Evolutionary conservation across 129 eudicot genomes (phyloP).

Genomic region (Pseudognaphalium luteoalbum): DNA sequence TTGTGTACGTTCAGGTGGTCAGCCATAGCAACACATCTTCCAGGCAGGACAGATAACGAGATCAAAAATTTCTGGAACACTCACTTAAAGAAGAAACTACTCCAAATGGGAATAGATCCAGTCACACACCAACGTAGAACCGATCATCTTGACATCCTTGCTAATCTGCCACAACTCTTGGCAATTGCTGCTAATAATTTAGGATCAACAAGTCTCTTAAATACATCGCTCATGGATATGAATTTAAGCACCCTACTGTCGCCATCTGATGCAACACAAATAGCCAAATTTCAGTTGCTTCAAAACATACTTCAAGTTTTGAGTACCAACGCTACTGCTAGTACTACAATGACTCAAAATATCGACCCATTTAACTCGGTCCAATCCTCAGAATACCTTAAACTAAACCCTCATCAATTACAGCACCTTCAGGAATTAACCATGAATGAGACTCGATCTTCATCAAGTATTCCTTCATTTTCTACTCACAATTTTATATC

Average conservation of each 20-base stretch:
- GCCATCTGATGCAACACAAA: slow-evolving; percentile 25
- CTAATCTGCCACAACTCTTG: slow-evolving; percentile 47
- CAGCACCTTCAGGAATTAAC: slow-evolving; percentile 29
- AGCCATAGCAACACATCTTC: slow-evolving; percentile 55
- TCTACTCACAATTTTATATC: slow-evolving; percentile 22
- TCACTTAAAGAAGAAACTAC: slow-evolving; percentile 54
- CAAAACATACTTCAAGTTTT: slow-evolving; percentile 37
- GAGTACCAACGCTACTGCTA: slow-evolving; percentile 19
- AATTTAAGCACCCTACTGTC: slow-evolving; percentile 25
- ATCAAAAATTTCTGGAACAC: slow-evolving; percentile 61
- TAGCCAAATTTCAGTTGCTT: slow-evolving; percentile 30
- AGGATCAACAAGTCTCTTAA: slow-evolving; percentile 17
- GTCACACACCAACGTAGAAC: slow-evolving; percentile 57
- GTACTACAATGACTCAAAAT: slow-evolving; percentile 20
- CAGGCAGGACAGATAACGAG: slow-evolving; percentile 57
- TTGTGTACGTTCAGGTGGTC: slow-evolving; percentile 42
- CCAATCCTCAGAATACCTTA: slow-evolving; percentile 30
- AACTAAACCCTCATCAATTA: slow-evolving; percentile 17
- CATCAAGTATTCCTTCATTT: slow-evolving; percentile 23
- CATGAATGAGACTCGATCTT: slow-evolving; percentile 19
- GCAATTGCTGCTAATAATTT: slow-evolving; percentile 34
- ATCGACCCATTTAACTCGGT: slow-evolving; percentile 23
- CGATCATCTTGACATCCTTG: slow-evolving; percentile 50
- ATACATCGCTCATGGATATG: slow-evolving; percentile 23
- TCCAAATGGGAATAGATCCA: slow-evolving; percentile 65